Base-by-base conservation (phyloP, 1,284 basidiomycete species). In the Apiotrichum veenhuisii region DNA sequence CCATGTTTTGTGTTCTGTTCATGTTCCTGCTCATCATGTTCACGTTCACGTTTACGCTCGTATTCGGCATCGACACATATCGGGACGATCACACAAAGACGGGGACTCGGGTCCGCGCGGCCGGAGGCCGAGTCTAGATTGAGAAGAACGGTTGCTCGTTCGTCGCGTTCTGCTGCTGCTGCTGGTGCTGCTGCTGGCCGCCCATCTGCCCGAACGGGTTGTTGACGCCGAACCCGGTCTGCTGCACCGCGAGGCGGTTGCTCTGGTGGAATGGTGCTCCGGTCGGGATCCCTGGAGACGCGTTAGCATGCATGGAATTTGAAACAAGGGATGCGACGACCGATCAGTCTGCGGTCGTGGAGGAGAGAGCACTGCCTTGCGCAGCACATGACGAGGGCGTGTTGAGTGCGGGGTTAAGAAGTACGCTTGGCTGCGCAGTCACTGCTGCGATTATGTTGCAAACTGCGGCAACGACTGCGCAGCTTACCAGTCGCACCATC, bases 111-210 rank as follows among this genome's bases (percentile, higher is more conserved):
- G 7, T 41, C n/a, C 5, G 40, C n/a, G 42, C 15, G 25, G 11
- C 26, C 18, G 23, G 18, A 27, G 27, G 8, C 9, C 33, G 36
- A n/a, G n/a, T 30, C 57, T 70, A 86, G 67, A 92, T 83, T 64
- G 86, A 86, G 76, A 93, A 92, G 80, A 92, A 91, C 4, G 90
- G 90, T 70, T 88, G 87, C 23, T 92, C 89, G 64, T 67, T n/a
- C n/a, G n/a, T n/a, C n/a, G n/a, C n/a, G n/a, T n/a, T 78, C 64
- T 71, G 76, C 53, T 63, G 62, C 54, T 58, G 54, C 59, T 68
- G 66, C 45, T 67, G 67, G 42, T 65, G 61, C 58, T 82, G 81
- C 62, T 85, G 82, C 61, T 82, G 52, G 30, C 44, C 44, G 18
- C 18, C 9, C 46, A 40, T 26, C 48, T 49, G 48, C 37, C 84